Evolutionary conservation across 108 stramenopile genomes (phyloP), one percentile per base, ranked within the genome.

Genomic region (Conticribra guillardii): DNA sequence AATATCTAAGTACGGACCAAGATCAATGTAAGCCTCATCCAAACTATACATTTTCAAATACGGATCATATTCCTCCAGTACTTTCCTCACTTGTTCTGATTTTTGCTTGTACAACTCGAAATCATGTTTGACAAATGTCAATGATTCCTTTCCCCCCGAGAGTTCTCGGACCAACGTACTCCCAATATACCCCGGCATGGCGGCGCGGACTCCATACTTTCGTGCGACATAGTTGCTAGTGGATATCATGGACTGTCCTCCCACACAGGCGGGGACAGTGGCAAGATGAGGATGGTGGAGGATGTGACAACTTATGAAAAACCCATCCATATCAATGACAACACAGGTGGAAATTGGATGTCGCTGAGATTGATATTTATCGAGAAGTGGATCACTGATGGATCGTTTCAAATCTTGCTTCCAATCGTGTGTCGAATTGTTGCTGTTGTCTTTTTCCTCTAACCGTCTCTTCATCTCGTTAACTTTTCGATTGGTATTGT

Each of bases 141-240:
- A 54, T 33, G 62, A 49, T 52, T 89, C 83, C 21, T 71, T 82
- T 0, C 90, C 93, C 14, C 64, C 74, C 4, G 84, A 86, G n/a
- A 95, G 51, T 59, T 92, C 90, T 16, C 80, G 47, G 4, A 95
- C 93, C 11, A 96, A 70, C 59, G 87, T 86, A 64, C 90, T 82
- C 2, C 90, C 99, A 37, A 99, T 94, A 62, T 94, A 98, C 17
- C 97, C 97, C 0, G 98, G 96, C 99, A 99, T 98, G 17, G 98
- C 99, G n/a, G 89, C 85, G 1, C 99, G 85, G 19, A 99, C 99
- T 26, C 97, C 97, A 68, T 88, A 98, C 37, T 84, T 72, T 14
- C 99, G 53, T 1, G 99, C 99, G 7, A 69, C 74, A 64, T 99
- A 99, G 76, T 98, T 98, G 52, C 93, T 80, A 2, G 99, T 99